Evolutionary conservation across 129 eudicot genomes (phyloP), one percentile per base, ranked within the genome.

Genomic region (Saussurea involucrata): DNA sequence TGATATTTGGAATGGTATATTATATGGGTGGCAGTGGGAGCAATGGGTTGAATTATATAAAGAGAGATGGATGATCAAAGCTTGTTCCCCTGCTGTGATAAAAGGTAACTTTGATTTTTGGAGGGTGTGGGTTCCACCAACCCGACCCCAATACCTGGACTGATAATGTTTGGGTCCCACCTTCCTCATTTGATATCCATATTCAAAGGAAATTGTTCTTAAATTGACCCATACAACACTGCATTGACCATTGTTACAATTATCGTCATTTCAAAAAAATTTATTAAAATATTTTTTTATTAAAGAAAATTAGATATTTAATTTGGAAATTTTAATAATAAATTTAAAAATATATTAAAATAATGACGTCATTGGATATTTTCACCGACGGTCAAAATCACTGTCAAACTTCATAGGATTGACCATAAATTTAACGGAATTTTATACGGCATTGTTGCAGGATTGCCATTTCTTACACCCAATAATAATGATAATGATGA

Each of bases 121-220:
- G 86, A 82, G 82, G 71, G 78, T 82, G 82, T 80, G 88, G 96
- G 93, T 72, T 66, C 91, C 81, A 66, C 55, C 86, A 78, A 79
- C 85, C 96, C 83, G 93, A 92, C 84, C 96, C 87, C 84, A 87
- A 86, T 83, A 92, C 92, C 96, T 89, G 93, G 93, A 88, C 87
- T 88, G 93, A 86, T 87, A 87, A 90, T 91, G 90, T 76, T 72
- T 63, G 85, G 96, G 96, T 72, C 96, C 96, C 96, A 63, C 72
- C 73, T 60, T 65, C 31, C 76, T 68, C 55, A 81, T 53, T 53
- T 53, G 61, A 68, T 74, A 68, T 74, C 73, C 82, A 46, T 55
- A 29, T 71, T 76, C 73, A 40, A 28, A 3, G 2, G 64, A 63
- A 61, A 24, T 37, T 20, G 65, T 79, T 72, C 83, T 64, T 75